Evolutionary conservation across 2,329 filamentous ascomycete genomes (phyloP).

Genomic region (Fragosphaeria purpurea): DNA sequence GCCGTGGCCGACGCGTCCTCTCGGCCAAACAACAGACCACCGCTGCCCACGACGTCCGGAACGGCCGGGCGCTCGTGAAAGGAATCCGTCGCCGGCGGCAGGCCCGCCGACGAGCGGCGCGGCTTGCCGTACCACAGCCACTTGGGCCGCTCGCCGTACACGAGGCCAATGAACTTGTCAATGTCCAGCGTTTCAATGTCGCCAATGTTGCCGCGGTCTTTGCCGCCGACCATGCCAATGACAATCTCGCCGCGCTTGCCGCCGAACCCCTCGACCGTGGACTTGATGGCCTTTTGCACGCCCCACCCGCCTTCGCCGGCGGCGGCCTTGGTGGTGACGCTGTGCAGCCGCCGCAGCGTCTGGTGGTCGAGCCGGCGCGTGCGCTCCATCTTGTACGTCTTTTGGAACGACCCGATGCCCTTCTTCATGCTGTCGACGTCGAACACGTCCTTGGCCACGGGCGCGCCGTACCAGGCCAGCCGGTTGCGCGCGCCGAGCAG

Average conservation of each 20-base stretch:
- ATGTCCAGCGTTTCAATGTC: slow-evolving; percentile 90
- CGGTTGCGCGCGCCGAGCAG: slow-evolving; percentile 85
- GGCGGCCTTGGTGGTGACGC: slow-evolving; percentile 79
- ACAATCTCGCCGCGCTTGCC: slow-evolving; percentile 92
- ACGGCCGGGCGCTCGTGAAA: slow-evolving; percentile 35
- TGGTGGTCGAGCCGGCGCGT: slow-evolving; percentile 72
- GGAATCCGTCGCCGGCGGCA: not conserved
- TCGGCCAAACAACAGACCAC: slow-evolving; percentile 36
- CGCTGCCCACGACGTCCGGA: slow-evolving; percentile 33
- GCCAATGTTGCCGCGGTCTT: slow-evolving; percentile 80
- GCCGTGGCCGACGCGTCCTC: slow-evolving; percentile 43
- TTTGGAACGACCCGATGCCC: slow-evolving; percentile 82
- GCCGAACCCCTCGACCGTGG: slow-evolving; percentile 84
- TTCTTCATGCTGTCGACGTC: slow-evolving; percentile 74
- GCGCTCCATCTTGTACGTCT: slow-evolving; percentile 68
- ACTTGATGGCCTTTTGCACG: slow-evolving; percentile 89
- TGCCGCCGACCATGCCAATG: slow-evolving; percentile 82
- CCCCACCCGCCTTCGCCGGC: slow-evolving; percentile 82
- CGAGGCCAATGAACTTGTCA: slow-evolving; percentile 68
- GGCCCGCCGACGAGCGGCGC: slow-evolving; percentile 45
- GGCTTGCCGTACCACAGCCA: slow-evolving; percentile 94
- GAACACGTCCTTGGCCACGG: slow-evolving; percentile 84
- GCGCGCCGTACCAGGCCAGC: slow-evolving; percentile 72
- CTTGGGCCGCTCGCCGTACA: slow-evolving; percentile 73
- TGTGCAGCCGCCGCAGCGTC: slow-evolving; percentile 72